Percentiles rank a stretch among this genome's conserved stretches.
Evolutionary conservation across 2,329 filamentous ascomycete species (phyloP).

Genomic region (Fusarium coicis): DNA sequence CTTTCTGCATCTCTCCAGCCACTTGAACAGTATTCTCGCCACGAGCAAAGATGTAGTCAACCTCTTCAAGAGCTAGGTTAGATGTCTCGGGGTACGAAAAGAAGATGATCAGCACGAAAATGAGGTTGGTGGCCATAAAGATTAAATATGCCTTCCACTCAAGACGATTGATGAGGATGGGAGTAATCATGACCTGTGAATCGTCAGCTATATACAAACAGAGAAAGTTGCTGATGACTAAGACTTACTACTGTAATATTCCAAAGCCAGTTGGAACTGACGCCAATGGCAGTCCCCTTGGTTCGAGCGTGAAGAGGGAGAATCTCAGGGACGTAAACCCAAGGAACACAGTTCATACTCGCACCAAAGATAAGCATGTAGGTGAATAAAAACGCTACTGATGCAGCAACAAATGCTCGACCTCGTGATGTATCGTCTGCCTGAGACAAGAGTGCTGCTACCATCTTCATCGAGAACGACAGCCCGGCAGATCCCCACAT

Average conservation of each 20-base stretch:
- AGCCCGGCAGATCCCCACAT: conserved; percentile 52
- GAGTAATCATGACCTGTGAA: conserved; percentile 61
- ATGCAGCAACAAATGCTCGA: conserved; percentile 24
- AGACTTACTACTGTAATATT: conserved; percentile 8
- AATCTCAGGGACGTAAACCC: conserved; percentile 40
- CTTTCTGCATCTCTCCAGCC: conserved; percentile 5
- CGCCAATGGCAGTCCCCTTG: conserved; percentile 36
- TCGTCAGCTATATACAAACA: rapidly evolving
- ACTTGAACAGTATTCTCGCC: conserved; percentile 10
- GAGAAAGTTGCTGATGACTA: conserved; percentile 15
- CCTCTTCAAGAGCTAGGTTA: conserved; percentile 5
- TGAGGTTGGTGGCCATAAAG: conserved; percentile 14
- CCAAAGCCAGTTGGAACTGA: conserved; percentile 25
- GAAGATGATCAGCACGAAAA: background rate
- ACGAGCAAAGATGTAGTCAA: conserved; percentile 18
- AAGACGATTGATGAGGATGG: conserved; percentile 35
- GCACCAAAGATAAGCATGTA: conserved; percentile 39
- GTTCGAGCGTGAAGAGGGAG: conserved; percentile 33
- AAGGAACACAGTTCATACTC: conserved; percentile 39
- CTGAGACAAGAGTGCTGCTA: conserved; percentile 30
- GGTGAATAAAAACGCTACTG: conserved; percentile 32
- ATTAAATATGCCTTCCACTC: conserved; percentile 19
- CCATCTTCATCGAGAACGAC: conserved; percentile 40
- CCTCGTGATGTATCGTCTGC: conserved; percentile 19
- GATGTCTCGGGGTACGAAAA: conserved; percentile 13